phyloP scores from a whole-genome alignment of 306 rosid genomes.

The Ceratonia siliqua region DNA sequence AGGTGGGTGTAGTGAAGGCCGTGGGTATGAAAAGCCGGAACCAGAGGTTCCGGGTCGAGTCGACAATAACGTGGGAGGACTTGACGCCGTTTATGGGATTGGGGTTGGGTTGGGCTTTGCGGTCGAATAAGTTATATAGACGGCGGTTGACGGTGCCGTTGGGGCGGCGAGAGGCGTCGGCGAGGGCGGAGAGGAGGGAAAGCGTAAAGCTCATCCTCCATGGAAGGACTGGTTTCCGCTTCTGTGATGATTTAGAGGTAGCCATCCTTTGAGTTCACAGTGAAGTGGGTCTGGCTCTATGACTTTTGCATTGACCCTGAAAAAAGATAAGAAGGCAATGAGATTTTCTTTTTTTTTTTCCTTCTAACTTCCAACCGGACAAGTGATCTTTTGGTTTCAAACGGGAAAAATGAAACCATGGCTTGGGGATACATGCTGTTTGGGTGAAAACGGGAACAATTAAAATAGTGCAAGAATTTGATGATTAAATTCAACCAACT shows the following conservation, averaged over 20 bases:
- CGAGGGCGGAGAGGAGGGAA: not conserved
- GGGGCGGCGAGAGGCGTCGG: conserved; percentile 28
- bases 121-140: conserved; percentile 38
- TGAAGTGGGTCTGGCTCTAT: not conserved
- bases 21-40: conserved; percentile 49
- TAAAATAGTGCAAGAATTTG: too few relatives aligned
- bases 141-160: conserved; percentile 59
- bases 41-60: conserved; percentile 51
- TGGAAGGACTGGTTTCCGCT: conserved; percentile 16
- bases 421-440: too few relatives aligned
- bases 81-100: conserved; percentile 40
- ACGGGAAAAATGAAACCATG: too few relatives aligned
- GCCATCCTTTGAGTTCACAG: not conserved
- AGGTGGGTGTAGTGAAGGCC: not conserved
- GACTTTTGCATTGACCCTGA: not conserved
- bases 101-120: conserved; percentile 33
- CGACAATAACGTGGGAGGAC: conserved; percentile 45
- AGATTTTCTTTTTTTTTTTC: too few relatives aligned
- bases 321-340: too few relatives aligned
- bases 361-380: too few relatives aligned
- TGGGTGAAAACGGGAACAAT: too few relatives aligned
- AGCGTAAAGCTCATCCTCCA: conserved; percentile 42
- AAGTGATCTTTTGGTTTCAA: too few relatives aligned
- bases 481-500: too few relatives aligned
- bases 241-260: not conserved